Percentiles rank a stretch among this genome's conserved stretches.
phyloP scores from a whole-genome alignment of 139 green algal species.

The Chlamydomonas incerta region DNA sequence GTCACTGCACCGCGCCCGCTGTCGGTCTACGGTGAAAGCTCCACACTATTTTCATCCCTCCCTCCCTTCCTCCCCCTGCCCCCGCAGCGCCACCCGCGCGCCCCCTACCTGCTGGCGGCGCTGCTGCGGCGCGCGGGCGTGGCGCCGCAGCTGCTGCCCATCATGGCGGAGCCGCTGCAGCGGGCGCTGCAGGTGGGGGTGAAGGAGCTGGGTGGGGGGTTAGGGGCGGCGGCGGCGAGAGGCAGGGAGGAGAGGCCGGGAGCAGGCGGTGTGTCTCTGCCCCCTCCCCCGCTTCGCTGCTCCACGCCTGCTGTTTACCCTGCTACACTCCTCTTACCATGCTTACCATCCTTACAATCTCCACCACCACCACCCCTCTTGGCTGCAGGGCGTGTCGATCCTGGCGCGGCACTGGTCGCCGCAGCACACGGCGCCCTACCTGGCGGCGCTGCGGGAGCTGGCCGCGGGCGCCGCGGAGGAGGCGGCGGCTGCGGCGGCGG shows the following conservation, averaged over 20 bases:
- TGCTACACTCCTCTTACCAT: no score
- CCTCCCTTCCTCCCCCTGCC: no score
- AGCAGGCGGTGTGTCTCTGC: no score
- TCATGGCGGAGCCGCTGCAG: slow-evolving; percentile 81
- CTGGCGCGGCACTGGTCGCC: slow-evolving; percentile 67
- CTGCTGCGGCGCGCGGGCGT: slow-evolving; percentile 74
- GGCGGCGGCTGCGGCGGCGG: slow-evolving; percentile 13
- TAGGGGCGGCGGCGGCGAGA: background rate
- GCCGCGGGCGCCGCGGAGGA: slow-evolving; percentile 38
- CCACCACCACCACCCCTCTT: no score
- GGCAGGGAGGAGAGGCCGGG: no score
- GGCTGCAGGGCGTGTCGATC: slow-evolving; percentile 75
- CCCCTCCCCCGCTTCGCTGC: no score
- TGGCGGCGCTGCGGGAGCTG: slow-evolving; percentile 57
- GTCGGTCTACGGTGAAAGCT: no score
- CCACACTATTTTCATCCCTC: no score
- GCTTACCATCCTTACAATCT: no score
- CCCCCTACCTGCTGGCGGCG: slow-evolving; percentile 80
- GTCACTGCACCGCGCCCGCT: no score
- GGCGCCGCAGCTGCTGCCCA: slow-evolving; percentile 73
- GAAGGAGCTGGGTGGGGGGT: background rate
- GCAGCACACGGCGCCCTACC: slow-evolving; percentile 67
- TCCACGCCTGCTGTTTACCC: no score
- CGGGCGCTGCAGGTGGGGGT: slow-evolving; percentile 26
- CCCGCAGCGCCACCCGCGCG: slow-evolving; percentile 53